Evolutionary conservation across 73 alveolate species (phyloP).

Genomic region (Urostyla sp.): DNA sequence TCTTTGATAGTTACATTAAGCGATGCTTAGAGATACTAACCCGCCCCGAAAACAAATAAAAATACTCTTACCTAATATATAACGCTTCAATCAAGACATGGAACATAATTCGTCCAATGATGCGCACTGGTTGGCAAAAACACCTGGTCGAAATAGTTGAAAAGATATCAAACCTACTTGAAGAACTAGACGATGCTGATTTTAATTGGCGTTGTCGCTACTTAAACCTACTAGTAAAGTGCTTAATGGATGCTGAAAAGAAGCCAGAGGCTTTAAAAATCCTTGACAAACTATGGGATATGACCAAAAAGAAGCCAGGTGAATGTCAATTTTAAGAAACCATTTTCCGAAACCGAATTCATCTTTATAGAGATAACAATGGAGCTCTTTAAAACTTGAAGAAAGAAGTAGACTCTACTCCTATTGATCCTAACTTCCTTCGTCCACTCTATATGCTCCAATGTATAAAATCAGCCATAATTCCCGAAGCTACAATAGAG

Average conservation of each 20-base stretch:
- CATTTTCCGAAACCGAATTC: slow-evolving; percentile 94
- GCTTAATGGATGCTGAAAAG: slow-evolving; percentile 95
- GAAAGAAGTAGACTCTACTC: slow-evolving; percentile 97
- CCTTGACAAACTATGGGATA: slow-evolving; percentile 96
- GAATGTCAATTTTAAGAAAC: slow-evolving; percentile 96
- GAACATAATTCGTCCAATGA: slow-evolving; percentile 88
- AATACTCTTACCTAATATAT: slow-evolving; percentile 92
- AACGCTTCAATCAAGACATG: slow-evolving; percentile 95
- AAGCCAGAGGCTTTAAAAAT: slow-evolving; percentile 97
- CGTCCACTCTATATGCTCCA: slow-evolving; percentile 88
- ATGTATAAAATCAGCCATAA: slow-evolving; percentile 93
- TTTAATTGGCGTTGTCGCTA: slow-evolving; percentile 94
- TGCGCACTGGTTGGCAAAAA: slow-evolving; percentile 92
- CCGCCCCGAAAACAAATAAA: slow-evolving; percentile 96
- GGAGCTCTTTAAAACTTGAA: slow-evolving; percentile 92
- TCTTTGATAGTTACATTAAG: slow-evolving; percentile 77
- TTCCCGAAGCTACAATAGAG: slow-evolving; percentile 97
- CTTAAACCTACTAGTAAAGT: slow-evolving; percentile 86
- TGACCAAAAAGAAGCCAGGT: slow-evolving; percentile 92
- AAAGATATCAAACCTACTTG: slow-evolving; percentile 92
- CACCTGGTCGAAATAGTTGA: slow-evolving; percentile 91
- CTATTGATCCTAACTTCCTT: slow-evolving; percentile 87
- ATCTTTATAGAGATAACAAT: slow-evolving; percentile 96
- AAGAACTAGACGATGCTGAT: slow-evolving; percentile 98
- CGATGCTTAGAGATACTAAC: slow-evolving; percentile 93